Conservation (phyloP, 345 rosid species). For the Streptanthus diversifolius region DNA sequence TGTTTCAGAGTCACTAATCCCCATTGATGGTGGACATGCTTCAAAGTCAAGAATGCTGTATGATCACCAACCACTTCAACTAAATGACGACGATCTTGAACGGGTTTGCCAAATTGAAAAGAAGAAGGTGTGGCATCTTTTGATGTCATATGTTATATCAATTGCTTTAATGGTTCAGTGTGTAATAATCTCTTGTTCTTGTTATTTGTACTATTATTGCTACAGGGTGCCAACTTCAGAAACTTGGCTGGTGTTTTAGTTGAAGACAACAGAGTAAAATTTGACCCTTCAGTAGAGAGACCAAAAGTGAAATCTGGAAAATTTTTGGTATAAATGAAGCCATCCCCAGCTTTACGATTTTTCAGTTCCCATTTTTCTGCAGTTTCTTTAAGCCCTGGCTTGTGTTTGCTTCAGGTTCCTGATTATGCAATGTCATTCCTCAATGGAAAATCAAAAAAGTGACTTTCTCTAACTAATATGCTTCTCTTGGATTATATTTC, state of each 20-base stretch:
- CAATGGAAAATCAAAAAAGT: slow-evolving; percentile 28
- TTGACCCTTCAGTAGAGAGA: slow-evolving; percentile 33
- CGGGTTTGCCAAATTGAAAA: not conserved
- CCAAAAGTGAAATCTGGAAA: slow-evolving; percentile 38
- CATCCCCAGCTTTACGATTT: not conserved
- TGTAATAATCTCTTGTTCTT: not conserved
- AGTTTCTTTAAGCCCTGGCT: not conserved
- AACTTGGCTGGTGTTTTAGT: slow-evolving; percentile 40
- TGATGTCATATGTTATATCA: not conserved
- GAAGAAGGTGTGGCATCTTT: not conserved
- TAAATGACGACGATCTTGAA: not conserved
- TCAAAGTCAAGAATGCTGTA: not conserved
- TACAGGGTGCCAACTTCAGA: slow-evolving; percentile 41
- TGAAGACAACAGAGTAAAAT: slow-evolving; percentile 28
- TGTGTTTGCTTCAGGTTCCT: slow-evolving; percentile 40
- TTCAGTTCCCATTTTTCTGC: not conserved
- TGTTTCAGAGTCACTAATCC: not conserved
- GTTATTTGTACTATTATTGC: not conserved
- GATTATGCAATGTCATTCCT: slow-evolving; percentile 33
- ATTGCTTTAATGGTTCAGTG: not conserved
- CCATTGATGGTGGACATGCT: not conserved
- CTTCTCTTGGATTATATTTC: not conserved
- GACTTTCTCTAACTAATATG: not conserved
- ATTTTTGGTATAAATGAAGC: slow-evolving; percentile 29
- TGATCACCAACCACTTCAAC: slow-evolving; percentile 2